Evolutionary conservation across 2,329 filamentous ascomycete genomes (phyloP).

Genomic region (Polytolypa hystricis): DNA sequence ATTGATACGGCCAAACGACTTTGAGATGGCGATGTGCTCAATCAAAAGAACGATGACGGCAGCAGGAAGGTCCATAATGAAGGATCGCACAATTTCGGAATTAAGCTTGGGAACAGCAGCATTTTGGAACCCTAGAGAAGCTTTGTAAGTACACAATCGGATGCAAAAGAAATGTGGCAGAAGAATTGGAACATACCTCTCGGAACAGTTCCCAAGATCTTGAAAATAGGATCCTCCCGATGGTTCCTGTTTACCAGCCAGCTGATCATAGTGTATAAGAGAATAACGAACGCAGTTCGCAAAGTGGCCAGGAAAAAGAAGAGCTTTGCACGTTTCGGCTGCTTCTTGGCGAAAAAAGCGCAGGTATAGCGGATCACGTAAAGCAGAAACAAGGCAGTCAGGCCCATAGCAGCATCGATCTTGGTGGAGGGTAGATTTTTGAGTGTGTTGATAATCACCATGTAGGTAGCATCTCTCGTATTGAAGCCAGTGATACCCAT

Average conservation of each 20-base stretch:
- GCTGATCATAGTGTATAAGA: conserved; percentile 85
- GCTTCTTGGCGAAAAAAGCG: conserved; percentile 54
- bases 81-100: conserved; percentile 52
- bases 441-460: conserved; percentile 71
- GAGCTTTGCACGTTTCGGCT: conserved; percentile 57
- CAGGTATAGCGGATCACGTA: conserved; percentile 63
- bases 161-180: background rate
- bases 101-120: conserved; percentile 63
- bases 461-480: conserved; percentile 67
- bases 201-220: conserved; percentile 65
- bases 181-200: conserved; percentile 43
- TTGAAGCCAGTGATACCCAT: conserved; percentile 66
- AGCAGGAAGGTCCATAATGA: conserved; percentile 64
- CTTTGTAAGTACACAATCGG: background rate
- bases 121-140: conserved; percentile 58
- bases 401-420: conserved; percentile 76
- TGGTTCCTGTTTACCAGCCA: conserved; percentile 68
- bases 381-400: conserved; percentile 68
- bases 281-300: conserved; percentile 79
- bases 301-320: conserved; percentile 90
- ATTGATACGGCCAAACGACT: conserved; percentile 91
- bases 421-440: conserved; percentile 56
- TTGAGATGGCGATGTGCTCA: conserved; percentile 93
- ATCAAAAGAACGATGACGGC: conserved; percentile 90
- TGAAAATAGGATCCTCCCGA: conserved; percentile 54